phyloP scores from a whole-genome alignment of 2,329 filamentous ascomycete genomes.

The Arachnopeziza araneosa region DNA sequence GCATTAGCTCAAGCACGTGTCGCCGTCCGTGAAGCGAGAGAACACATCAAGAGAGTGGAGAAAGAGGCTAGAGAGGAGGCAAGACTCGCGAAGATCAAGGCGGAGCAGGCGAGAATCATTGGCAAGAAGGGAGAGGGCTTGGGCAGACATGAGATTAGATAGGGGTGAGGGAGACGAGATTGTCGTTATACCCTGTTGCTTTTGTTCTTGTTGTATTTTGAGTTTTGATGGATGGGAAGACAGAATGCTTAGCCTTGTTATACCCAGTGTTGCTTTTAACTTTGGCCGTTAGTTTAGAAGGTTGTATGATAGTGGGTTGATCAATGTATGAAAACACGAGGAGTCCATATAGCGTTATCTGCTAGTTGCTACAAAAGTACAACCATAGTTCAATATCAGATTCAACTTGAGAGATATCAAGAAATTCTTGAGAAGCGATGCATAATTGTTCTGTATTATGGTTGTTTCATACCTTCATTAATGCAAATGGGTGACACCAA shows the following conservation, averaged over 20 bases:
- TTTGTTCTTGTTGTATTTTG: not conserved
- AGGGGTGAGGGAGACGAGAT: no score
- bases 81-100: not conserved
- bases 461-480: no score
- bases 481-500: no score
- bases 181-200: not conserved
- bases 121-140: not conserved
- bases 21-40: constrained; percentile 56
- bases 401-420: no score
- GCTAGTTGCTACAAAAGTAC: no score
- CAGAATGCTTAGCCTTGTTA: not conserved
- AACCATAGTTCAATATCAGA: no score
- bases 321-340: no score
- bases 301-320: not conserved
- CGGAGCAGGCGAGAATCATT: not conserved
- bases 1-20: constrained; percentile 52
- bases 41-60: constrained; percentile 58
- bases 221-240: not conserved
- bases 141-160: not conserved
- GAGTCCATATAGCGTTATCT: no score
- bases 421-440: no score
- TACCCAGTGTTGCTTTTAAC: not conserved
- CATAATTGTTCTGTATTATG: no score
- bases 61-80: constrained; percentile 43
- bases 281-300: not conserved